Base-by-base conservation (phyloP, 768 basidiomycete species). In the Leccinum disarticulatum region DNA sequence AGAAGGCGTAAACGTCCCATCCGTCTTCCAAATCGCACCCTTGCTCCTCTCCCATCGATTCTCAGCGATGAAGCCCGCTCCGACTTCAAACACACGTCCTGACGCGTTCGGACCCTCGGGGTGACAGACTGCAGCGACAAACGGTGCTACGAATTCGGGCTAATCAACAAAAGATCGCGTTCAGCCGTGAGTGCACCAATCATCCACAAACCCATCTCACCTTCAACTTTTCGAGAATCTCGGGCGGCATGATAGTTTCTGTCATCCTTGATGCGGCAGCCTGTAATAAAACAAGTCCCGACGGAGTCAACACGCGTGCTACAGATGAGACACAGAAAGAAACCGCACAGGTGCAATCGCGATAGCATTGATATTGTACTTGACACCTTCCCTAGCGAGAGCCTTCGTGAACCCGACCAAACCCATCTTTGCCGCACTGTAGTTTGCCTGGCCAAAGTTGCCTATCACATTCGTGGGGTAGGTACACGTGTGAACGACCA, bases 241-340 rank as follows among this genome's bases (percentile, higher is more conserved):
- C 96, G 19, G 90, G 88, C 9, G 96, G 91, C 90, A 98, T 92
- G 65, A 95, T 79, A 0, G 94, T 97, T 68, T 88, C 95, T 3
- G 95, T 97, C 96, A 98, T 98, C 3, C 84, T 83, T 3, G 94
- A 96, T 1, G 95, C 96, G n/a, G 96, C 96, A 60, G 92, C 87
- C 93, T 64, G 27, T 8, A 2, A 9, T 8, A 2, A 9, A 15
- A 33, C 0, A 0, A 36, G 36, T 22, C 22, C 31, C 14, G 11
- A 31, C 13, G 14, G 25, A 47, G 52, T 62, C 31, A 57, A 41
- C 35, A 52, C 43, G 19, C 36, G 3, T 31, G 19, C 27, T 50
- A 56, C 27, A 14, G 27, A 8, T 27, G 25, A 41, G 15, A 31
- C 15, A 47, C 10, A 41, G 25, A 55, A 43, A 35, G 9, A 49